phyloP scores from a whole-genome alignment of 805 yeast genomes.

The Pichia eremophila region DNA sequence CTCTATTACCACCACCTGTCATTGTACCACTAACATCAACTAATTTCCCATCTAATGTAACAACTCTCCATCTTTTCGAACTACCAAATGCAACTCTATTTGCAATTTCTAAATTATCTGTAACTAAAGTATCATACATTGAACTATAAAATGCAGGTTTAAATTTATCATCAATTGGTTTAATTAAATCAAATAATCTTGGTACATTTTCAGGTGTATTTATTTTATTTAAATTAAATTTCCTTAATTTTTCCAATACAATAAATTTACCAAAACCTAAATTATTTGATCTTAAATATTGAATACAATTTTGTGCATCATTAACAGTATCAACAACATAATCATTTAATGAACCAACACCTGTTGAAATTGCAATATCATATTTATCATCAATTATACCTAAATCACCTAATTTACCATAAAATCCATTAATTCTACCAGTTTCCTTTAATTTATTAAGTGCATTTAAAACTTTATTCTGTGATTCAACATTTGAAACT shows the following conservation, averaged over 20 bases:
- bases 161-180: slow-evolving; percentile 57
- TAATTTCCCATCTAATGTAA: slow-evolving; percentile 83
- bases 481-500: slow-evolving; percentile 50
- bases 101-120: slow-evolving; percentile 69
- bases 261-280: slow-evolving; percentile 88
- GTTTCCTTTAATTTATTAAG: slow-evolving; percentile 61
- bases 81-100: slow-evolving; percentile 79
- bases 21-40: slow-evolving; percentile 92
- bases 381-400: slow-evolving; percentile 85
- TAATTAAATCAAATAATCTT: slow-evolving; percentile 75
- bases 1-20: slow-evolving; percentile 87
- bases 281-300: slow-evolving; percentile 68
- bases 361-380: slow-evolving; percentile 92
- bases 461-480: slow-evolving; percentile 63
- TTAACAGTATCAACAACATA: slow-evolving; percentile 80
- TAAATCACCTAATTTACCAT: slow-evolving; percentile 85
- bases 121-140: slow-evolving; percentile 80
- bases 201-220: slow-evolving; percentile 70
- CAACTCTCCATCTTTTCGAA: slow-evolving; percentile 69
- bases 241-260: slow-evolving; percentile 62
- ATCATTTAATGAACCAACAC: slow-evolving; percentile 83
- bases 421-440: slow-evolving; percentile 77
- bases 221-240: slow-evolving; percentile 47
- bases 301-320: slow-evolving; percentile 56
- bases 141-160: slow-evolving; percentile 86